Percentiles rank a stretch among this genome's conserved stretches.
phyloP scores from a whole-genome alignment of 257 asterid species.

The Capsicum pubescens region DNA sequence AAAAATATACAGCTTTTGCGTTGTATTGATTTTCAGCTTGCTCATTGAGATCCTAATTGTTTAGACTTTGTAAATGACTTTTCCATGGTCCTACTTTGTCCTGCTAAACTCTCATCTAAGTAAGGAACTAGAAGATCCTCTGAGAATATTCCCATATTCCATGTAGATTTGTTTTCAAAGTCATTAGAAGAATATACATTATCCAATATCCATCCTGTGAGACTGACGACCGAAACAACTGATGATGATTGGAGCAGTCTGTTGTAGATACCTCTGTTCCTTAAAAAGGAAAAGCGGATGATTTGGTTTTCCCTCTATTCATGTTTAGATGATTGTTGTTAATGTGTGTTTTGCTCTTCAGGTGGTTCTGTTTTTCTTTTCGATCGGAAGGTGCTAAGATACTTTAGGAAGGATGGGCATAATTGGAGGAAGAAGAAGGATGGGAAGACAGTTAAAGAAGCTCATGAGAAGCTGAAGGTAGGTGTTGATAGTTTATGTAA shows the following conservation, averaged over 20 bases:
- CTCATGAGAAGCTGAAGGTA: conserved; percentile 97
- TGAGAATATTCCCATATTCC: background rate
- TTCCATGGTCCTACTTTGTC: background rate
- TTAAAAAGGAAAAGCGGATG: background rate
- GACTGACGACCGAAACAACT: background rate
- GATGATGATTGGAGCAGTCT: conserved; percentile 23
- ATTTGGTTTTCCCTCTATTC: conserved; percentile 6
- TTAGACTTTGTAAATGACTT: background rate
- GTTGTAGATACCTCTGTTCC: background rate
- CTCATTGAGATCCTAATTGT: conserved; percentile 6
- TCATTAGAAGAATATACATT: background rate
- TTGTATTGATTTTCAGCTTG: conserved; percentile 6
- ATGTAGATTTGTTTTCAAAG: conserved; percentile 21
- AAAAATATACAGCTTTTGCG: background rate
- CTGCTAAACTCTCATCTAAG: background rate
- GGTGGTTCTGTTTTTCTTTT: conserved; percentile 98
- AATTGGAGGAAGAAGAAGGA: conserved; percentile 97
- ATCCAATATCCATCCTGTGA: conserved; percentile 17
- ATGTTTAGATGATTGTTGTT: conserved; percentile 27
- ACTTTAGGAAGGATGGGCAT: conserved; percentile 96
- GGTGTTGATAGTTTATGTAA: conserved; percentile 33
- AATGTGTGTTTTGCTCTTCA: conserved; percentile 42
- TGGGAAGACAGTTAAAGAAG: conserved; percentile 97
- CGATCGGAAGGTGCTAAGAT: conserved; percentile 88
- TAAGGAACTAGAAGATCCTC: conserved; percentile 22